Evolutionary conservation across 2,329 filamentous ascomycete species (phyloP).

Genomic region (Pyricularia pennisetigena): DNA sequence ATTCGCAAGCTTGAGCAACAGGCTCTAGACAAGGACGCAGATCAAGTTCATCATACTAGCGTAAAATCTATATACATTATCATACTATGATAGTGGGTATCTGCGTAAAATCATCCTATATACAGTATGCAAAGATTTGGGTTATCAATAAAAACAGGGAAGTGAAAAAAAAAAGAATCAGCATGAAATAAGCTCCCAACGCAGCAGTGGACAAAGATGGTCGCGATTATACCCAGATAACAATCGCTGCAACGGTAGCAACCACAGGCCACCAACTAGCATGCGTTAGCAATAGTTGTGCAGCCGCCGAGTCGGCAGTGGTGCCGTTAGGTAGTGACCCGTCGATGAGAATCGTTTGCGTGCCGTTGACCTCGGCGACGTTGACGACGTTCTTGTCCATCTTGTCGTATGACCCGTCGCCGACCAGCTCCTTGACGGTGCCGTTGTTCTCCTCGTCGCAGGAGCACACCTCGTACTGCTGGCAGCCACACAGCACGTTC

Average conservation of each 20-base stretch:
- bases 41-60: too few species aligned
- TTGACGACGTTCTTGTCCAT: conserved; percentile 54
- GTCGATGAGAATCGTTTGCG: conserved; percentile 57
- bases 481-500: conserved; percentile 53
- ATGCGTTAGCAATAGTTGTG: conserved; percentile 21
- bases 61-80: too few species aligned
- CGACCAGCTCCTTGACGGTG: conserved; percentile 52
- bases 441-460: conserved; percentile 59
- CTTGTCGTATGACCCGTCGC: conserved; percentile 48
- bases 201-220: background rate
- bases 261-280: conserved; percentile 41
- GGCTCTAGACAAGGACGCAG: too few species aligned
- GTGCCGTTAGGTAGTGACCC: conserved; percentile 66
- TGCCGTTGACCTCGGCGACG: conserved; percentile 54
- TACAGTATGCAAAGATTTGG: background rate
- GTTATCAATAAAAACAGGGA: background rate
- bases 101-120: background rate
- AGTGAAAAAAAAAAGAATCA: background rate
- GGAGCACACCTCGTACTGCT: conserved; percentile 44
- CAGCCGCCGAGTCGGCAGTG: conserved; percentile 32
- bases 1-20: too few species aligned
- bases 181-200: background rate
- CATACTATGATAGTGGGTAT: background rate
- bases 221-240: conserved; percentile 10
- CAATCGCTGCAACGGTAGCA: conserved; percentile 31